Evolutionary conservation across 495 filamentous ascomycete genomes (phyloP).

Genomic region (Neurospora sp.): DNA sequence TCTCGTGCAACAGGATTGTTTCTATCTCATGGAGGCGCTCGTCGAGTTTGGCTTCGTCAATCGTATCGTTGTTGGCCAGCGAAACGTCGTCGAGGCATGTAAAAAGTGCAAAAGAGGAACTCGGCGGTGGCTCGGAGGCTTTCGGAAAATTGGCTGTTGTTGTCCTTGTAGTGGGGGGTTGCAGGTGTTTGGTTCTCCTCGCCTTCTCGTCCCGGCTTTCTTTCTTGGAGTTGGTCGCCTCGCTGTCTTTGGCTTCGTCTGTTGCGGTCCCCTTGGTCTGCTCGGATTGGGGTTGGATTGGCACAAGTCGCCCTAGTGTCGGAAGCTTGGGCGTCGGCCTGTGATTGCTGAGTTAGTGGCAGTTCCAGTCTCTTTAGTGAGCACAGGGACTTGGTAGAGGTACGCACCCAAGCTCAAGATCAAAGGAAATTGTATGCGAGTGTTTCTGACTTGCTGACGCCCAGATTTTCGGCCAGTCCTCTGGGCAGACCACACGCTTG

Average conservation of each 20-base stretch:
- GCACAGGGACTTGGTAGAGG: not conserved
- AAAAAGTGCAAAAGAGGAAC: not conserved
- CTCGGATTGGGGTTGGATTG: not conserved
- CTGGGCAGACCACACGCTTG: constrained; percentile 9
- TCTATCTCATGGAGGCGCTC: constrained; percentile 11
- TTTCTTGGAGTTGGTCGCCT: not conserved
- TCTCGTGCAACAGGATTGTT: constrained; percentile 8
- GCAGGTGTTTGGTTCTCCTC: not conserved
- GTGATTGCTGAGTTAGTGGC: not conserved
- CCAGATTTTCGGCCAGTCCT: constrained; percentile 22
- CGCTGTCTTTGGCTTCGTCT: not conserved
- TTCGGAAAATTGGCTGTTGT: not conserved
- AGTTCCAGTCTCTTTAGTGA: not conserved
- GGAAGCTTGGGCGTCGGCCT: not conserved
- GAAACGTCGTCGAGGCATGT: constrained; percentile 4
- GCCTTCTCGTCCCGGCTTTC: not conserved
- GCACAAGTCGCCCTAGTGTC: not conserved
- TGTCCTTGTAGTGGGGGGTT: not conserved
- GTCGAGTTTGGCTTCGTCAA: constrained; percentile 3
- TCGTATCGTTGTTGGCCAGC: not conserved
- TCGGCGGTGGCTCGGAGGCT: not conserved
- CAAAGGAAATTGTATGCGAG: not conserved
- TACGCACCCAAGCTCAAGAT: not conserved
- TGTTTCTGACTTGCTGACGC: not conserved
- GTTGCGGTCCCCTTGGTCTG: not conserved